Percentiles rank a stretch among this genome's conserved stretches.
phyloP scores from a whole-genome alignment of 2,329 filamentous ascomycete genomes.

The Beauveria sp. region DNA sequence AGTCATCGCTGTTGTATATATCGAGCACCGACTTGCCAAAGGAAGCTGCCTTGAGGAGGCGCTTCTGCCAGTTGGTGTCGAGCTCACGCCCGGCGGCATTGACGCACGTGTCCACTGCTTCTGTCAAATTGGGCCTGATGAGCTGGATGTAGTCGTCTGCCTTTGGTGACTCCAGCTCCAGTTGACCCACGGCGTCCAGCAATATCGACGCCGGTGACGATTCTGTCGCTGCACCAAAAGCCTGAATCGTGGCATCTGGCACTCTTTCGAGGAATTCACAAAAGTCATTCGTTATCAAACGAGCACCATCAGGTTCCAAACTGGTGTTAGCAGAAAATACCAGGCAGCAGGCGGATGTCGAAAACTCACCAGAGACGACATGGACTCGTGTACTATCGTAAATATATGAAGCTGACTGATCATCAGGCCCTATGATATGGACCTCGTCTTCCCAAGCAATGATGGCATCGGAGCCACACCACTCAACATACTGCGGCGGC shows the following conservation, averaged over 20 bases:
- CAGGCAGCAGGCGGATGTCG: not conserved
- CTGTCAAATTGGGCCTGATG: constrained; percentile 77
- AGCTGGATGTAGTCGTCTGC: constrained; percentile 96
- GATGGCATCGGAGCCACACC: constrained; percentile 94
- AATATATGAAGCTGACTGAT: constrained; percentile 68
- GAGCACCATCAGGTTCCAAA: constrained; percentile 70
- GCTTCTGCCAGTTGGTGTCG: constrained; percentile 85
- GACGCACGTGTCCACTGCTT: constrained; percentile 90
- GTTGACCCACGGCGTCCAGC: constrained; percentile 81
- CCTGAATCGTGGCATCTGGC: constrained; percentile 75
- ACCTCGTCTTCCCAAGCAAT: constrained; percentile 98
- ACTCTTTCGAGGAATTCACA: constrained; percentile 98
- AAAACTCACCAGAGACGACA: constrained; percentile 62
- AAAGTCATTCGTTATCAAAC: constrained; percentile 84
- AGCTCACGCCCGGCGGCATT: constrained; percentile 91
- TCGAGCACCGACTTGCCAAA: constrained; percentile 97
- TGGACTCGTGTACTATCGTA: constrained; percentile 89
- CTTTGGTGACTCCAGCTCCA: constrained; percentile 91
- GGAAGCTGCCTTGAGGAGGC: constrained; percentile 89
- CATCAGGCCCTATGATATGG: constrained; percentile 81
- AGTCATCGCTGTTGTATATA: constrained; percentile 96
- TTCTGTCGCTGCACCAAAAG: constrained; percentile 82
- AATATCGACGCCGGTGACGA: constrained; percentile 88
- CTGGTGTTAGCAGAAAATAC: constrained; percentile 9
- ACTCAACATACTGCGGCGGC: constrained; percentile 78